phyloP scores from a whole-genome alignment of 441 rosid genomes.

The Lepidium campestre region DNA sequence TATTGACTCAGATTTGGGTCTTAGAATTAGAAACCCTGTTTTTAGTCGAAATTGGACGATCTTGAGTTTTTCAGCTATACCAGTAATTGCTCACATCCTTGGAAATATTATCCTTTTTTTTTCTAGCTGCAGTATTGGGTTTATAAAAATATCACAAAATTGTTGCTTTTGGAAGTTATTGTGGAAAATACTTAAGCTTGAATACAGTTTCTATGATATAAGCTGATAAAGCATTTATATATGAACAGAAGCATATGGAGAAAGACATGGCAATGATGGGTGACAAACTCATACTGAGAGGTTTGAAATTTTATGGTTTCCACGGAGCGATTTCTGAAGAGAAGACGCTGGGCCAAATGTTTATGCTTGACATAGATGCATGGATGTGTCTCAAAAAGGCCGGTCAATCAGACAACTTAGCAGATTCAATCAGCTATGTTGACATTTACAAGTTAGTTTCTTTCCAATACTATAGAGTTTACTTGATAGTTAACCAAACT shows the following conservation, averaged over 20 bases:
- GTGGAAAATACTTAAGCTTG: background rate
- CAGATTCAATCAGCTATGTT: conserved; percentile 68
- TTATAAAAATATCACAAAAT: background rate
- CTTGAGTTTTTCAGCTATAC: no score
- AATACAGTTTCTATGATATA: background rate
- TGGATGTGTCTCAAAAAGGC: conserved; percentile 77
- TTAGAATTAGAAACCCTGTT: background rate
- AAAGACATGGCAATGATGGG: conserved; percentile 31
- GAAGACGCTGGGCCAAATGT: conserved; percentile 71
- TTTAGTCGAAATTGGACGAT: background rate
- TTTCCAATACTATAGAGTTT: background rate
- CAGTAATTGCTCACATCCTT: no score
- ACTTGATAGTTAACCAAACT: no score
- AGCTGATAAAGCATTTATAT: background rate
- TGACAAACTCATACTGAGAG: conserved; percentile 73
- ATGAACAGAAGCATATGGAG: conserved; percentile 3
- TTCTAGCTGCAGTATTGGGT: no score
- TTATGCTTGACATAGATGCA: conserved; percentile 79
- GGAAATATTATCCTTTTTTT: no score
- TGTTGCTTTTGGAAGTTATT: background rate
- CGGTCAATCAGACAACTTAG: conserved; percentile 53
- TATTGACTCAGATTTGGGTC: no score
- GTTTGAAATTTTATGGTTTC: conserved; percentile 72
- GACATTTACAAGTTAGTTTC: conserved; percentile 58
- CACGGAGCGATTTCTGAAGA: conserved; percentile 85